Evolutionary conservation across 1,284 basidiomycete genomes (phyloP).

Genomic region (Cryptococcus wingfieldii): DNA sequence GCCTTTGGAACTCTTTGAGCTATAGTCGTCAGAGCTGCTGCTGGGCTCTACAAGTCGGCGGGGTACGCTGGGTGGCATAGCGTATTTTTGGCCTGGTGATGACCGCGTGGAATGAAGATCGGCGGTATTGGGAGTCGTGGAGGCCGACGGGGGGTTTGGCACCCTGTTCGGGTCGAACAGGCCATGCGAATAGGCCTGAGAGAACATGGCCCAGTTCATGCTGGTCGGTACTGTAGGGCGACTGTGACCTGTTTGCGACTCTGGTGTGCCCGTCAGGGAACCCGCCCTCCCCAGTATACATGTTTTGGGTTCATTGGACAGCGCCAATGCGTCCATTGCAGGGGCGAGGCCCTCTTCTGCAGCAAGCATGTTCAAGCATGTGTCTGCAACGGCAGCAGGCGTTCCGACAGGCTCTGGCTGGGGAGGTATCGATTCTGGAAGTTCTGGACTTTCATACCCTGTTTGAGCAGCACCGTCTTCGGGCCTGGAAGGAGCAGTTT

Average conservation of each 20-base stretch:
- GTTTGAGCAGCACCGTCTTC: not conserved
- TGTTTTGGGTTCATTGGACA: constrained; percentile 1
- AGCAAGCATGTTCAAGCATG: constrained; percentile 12
- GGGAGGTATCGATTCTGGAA: constrained; percentile 1
- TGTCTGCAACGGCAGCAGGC: constrained; percentile 7
- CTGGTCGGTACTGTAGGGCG: not conserved
- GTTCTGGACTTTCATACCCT: not conserved
- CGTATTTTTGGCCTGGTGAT: constrained; percentile 22
- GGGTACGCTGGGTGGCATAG: constrained; percentile 1
- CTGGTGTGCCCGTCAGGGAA: constrained; percentile 1
- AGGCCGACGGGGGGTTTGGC: constrained; percentile 58
- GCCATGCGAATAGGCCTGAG: constrained; percentile 67
- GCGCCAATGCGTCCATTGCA: constrained; percentile 22
- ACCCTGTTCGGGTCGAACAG: constrained; percentile 74
- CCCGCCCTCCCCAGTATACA: constrained; percentile 17
- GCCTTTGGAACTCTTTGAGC: constrained; percentile 13
- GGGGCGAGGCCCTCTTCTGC: constrained; percentile 15
- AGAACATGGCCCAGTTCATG: constrained; percentile 63
- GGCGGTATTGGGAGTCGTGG: constrained; percentile 6
- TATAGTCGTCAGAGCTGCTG: constrained; percentile 9
- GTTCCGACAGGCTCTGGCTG: not conserved
- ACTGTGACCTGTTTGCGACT: not conserved
- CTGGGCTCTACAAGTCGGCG: not conserved
- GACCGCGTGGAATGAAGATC: constrained; percentile 21
- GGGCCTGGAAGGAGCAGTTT: constrained; percentile 17